Evolutionary conservation across 768 basidiomycete genomes (phyloP).

Genomic region (Mycena venus): DNA sequence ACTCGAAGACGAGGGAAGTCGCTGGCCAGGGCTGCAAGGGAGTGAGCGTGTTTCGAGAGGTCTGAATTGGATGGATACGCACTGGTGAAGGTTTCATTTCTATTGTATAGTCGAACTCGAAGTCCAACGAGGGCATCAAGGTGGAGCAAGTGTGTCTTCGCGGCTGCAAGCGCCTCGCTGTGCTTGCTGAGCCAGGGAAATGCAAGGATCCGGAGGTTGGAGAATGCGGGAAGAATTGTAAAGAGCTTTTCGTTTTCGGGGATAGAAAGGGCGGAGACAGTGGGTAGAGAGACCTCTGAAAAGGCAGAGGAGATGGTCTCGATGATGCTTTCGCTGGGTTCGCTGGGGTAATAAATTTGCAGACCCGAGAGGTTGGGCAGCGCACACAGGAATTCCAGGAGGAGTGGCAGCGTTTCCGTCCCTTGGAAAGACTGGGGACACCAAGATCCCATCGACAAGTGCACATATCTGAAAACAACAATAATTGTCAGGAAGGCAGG

Average conservation of each 20-base stretch:
- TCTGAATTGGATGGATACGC: neutral
- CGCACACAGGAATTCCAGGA: neutral
- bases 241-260: neutral
- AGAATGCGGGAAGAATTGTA: neutral
- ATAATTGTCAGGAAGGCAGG: neutral
- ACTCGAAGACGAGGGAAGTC: neutral
- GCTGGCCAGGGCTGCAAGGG: neutral
- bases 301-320: neutral
- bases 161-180: neutral
- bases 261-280: neutral
- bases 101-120: neutral
- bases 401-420: neutral
- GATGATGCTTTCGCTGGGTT: neutral
- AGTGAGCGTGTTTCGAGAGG: neutral
- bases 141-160: neutral
- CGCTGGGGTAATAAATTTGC: neutral
- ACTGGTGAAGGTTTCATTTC: too few species aligned
- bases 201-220: conserved; percentile 9
- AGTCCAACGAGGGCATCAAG: conserved; percentile 2
- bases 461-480: neutral
- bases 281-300: neutral
- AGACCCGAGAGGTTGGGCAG: conserved; percentile 3
- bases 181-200: neutral
- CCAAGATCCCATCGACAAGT: conserved; percentile 4
- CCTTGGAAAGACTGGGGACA: neutral